Conservation (phyloP, 192 early-diverging fungal species). For the Diversispora epigaea region DNA sequence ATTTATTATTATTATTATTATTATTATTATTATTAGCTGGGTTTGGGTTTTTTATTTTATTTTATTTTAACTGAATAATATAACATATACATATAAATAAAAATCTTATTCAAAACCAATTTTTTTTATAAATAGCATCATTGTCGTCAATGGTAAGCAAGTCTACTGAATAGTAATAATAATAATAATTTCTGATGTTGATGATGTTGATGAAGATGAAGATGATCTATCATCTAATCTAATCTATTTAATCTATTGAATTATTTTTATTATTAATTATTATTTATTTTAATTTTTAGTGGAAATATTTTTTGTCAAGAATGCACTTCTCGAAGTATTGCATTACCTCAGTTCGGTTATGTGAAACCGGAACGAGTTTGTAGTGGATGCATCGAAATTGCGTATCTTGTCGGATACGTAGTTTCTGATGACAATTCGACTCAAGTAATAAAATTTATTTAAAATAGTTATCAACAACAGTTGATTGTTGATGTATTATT, state of each 20-base stretch:
- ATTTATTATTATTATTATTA: not conserved
- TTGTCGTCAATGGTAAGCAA: conserved; percentile 56
- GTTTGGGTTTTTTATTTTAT: not conserved
- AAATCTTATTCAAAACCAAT: not conserved
- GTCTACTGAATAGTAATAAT: not conserved
- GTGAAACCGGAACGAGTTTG: conserved; percentile 55
- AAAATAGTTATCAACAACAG: not conserved
- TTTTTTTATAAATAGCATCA: conserved; percentile 46
- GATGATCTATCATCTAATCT: too few relatives aligned
- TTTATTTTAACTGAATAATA: too few relatives aligned
- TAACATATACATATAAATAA: too few relatives aligned
- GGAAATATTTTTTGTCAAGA: conserved; percentile 60
- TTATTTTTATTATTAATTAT: not conserved
- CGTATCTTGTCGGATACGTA: conserved; percentile 56
- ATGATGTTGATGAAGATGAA: too few relatives aligned
- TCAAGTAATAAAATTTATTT: conserved; percentile 41
- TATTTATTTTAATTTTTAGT: conserved; percentile 33
- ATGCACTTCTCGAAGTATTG: conserved; percentile 51
- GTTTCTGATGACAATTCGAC: conserved; percentile 55
- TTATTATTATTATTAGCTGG: conserved; percentile 12
- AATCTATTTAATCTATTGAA: too few relatives aligned
- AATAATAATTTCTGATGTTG: too few relatives aligned
- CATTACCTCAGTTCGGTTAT: conserved; percentile 56
- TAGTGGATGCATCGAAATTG: conserved; percentile 55
- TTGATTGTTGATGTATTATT: not conserved